Percentiles rank a stretch among this genome's conserved stretches.
Evolutionary conservation across 2,329 filamentous ascomycete species (phyloP).

Genomic region (Pseudogymnoascus verrucosus): DNA sequence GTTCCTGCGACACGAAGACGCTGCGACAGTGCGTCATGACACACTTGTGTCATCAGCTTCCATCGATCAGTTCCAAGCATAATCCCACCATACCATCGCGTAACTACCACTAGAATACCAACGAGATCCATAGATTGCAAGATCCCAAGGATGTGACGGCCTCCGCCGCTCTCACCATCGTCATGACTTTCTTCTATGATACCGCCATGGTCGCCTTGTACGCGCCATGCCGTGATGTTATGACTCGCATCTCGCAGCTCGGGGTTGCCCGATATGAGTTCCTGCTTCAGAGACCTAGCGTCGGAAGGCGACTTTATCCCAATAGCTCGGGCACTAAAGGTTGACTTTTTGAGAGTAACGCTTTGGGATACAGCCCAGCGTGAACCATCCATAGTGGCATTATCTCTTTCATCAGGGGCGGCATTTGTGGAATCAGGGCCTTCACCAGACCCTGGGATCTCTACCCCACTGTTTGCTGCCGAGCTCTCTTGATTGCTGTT

Average conservation of each 20-base stretch:
- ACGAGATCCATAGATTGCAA: conserved; percentile 43
- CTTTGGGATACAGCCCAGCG: conserved; percentile 45
- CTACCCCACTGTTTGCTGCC: conserved; percentile 2
- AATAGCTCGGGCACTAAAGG: conserved; percentile 48
- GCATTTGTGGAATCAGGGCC: neutral
- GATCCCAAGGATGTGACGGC: conserved; percentile 46
- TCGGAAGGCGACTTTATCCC: conserved; percentile 32
- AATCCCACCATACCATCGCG: conserved; percentile 54
- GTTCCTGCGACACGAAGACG: conserved; percentile 36
- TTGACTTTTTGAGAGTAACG: conserved; percentile 45
- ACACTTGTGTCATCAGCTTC: conserved; percentile 52
- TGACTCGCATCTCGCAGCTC: conserved; percentile 47
- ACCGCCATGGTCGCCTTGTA: conserved; percentile 15
- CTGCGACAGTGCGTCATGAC: conserved; percentile 47
- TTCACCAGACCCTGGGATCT: neutral
- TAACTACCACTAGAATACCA: conserved; percentile 50
- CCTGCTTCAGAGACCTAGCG: conserved; percentile 37
- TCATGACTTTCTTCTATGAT: conserved; percentile 32
- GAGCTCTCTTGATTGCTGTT: neutral
- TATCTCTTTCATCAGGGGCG: conserved; percentile 7
- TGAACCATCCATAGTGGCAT: neutral
- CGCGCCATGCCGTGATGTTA: conserved; percentile 35
- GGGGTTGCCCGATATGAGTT: conserved; percentile 41
- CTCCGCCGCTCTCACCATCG: conserved; percentile 54
- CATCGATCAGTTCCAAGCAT: conserved; percentile 55